A percentile compares a stretch with the other conserved stretches of the same genome.
phyloP scores from a whole-genome alignment of 176 grass and related monocot species.

The bread wheat (Triticum aestivum) region IWGSC_CS_RefSeq_v2.1 NC_057795.1:477411729-477412228 shows the following conservation, averaged over 20 bases:
- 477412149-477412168: constrained; percentile 1
- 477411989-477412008: neutral
- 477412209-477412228: constrained; percentile 51
- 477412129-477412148: neutral
- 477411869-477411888: no score
- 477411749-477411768: no score
- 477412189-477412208: neutral
- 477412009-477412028: neutral
- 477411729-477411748: no score
- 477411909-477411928: no score
- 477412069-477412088: neutral
- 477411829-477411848: no score
- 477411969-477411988: neutral
- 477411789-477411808: no score
- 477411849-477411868: no score
- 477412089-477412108: neutral
- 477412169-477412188: neutral
- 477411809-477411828: no score
- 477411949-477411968: no score
- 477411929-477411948: no score
- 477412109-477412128: neutral
- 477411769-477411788: no score
- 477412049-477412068: neutral
- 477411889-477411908: no score
- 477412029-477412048: neutral